Evolutionary conservation across 148 eudicot species (phyloP).

Genomic region (Pharnaceum exiguum): DNA sequence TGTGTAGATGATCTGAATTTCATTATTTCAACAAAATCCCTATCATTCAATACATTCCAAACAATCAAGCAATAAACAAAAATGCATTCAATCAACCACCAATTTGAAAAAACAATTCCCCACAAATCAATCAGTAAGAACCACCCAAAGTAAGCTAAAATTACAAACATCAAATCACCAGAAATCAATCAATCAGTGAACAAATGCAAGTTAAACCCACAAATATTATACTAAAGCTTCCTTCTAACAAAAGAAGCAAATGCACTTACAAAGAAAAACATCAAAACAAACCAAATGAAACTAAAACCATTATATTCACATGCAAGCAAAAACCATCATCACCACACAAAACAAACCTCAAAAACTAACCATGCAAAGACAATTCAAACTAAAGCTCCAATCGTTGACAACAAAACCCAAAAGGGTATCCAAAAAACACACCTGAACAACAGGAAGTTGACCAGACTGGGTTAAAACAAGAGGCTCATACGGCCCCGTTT

Average conservation of each 20-base stretch:
- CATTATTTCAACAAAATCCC: too few species aligned
- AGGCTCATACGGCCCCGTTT: constrained; percentile 74
- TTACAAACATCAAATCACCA: too few species aligned
- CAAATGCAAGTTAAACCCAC: neutral
- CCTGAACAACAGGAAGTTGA: constrained; percentile 62
- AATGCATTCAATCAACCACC: too few species aligned
- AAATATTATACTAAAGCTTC: neutral
- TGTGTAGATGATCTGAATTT: too few species aligned
- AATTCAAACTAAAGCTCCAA: neutral
- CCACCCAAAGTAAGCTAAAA: too few species aligned
- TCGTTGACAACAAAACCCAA: neutral
- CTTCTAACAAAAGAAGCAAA: neutral
- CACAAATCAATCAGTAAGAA: too few species aligned
- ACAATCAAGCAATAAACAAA: too few species aligned
- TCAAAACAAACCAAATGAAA: too few species aligned
- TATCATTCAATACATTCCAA: too few species aligned
- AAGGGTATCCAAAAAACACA: constrained; percentile 11
- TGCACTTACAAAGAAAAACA: neutral
- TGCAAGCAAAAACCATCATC: neutral
- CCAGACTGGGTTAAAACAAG: constrained; percentile 51
- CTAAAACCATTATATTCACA: neutral
- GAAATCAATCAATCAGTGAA: too few species aligned
- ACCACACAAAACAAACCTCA: neutral
- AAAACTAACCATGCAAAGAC: too few species aligned
- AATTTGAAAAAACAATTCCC: too few species aligned